Percentiles rank a stretch among this genome's conserved stretches.
Evolutionary conservation across 2,329 filamentous ascomycete species (phyloP).

Genomic region (Amesomyces nigricolor): DNA sequence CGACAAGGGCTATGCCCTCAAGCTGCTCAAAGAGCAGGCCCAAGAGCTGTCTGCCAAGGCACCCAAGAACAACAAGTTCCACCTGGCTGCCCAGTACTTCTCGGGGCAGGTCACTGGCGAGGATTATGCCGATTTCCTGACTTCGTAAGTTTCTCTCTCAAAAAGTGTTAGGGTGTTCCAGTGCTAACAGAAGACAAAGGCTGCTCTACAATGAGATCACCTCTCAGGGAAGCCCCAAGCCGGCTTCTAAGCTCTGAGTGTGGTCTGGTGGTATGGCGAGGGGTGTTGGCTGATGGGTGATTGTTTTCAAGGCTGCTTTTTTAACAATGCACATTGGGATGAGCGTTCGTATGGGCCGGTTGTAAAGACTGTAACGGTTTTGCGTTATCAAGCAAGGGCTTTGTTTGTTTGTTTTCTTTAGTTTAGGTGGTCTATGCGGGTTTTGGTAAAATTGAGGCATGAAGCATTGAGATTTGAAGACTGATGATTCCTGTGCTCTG

Average conservation of each 20-base stretch:
- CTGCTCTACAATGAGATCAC: conserved; percentile 87
- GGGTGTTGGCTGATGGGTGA: neutral
- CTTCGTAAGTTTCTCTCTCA: conserved; percentile 51
- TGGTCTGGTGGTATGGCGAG: neutral
- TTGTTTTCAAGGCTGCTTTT: neutral
- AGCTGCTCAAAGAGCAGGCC: conserved; percentile 79
- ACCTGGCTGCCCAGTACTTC: conserved; percentile 88
- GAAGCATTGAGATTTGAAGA: too few species aligned
- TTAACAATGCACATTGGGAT: too few species aligned
- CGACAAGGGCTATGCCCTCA: conserved; percentile 85
- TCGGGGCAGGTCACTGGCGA: conserved; percentile 89
- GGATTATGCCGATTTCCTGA: conserved; percentile 96
- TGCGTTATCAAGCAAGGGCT: too few species aligned
- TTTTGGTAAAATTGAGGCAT: too few species aligned
- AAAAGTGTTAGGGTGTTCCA: conserved; percentile 9
- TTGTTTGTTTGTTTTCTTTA: too few species aligned
- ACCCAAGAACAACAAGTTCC: conserved; percentile 84
- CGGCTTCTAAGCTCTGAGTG: conserved; percentile 58
- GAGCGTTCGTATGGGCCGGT: too few species aligned
- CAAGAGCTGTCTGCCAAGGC: conserved; percentile 68
- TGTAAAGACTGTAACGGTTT: too few species aligned
- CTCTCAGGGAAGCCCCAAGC: conserved; percentile 55
- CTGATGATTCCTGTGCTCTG: too few species aligned
- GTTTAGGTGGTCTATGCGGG: too few species aligned
- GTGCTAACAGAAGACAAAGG: conserved; percentile 37